Percentiles rank a stretch among this genome's conserved stretches.
phyloP scores from a whole-genome alignment of 805 yeast species.

The Kuraishia molischiana region DNA sequence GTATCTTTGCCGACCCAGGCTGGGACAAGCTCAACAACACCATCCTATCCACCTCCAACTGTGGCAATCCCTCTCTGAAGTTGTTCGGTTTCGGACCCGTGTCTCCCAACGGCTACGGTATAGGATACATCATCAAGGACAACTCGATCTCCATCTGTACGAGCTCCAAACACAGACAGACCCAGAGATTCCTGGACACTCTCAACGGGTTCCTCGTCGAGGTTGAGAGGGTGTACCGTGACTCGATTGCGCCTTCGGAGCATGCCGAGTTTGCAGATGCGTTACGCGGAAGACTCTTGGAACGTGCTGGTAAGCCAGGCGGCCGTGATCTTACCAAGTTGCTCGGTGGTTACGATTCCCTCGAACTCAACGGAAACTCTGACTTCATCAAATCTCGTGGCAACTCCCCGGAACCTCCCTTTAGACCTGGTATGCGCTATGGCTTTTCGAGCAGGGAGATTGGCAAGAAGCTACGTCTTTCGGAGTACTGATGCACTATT shows the following conservation, averaged over 20 bases:
- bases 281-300: neutral
- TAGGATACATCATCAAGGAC: slow-evolving; percentile 79
- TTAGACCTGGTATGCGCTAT: slow-evolving; percentile 11
- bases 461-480: slow-evolving; percentile 53
- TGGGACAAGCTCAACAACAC: slow-evolving; percentile 83
- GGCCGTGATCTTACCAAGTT: slow-evolving; percentile 23
- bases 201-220: slow-evolving; percentile 53
- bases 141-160: slow-evolving; percentile 74
- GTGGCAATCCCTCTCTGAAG: slow-evolving; percentile 85
- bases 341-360: slow-evolving; percentile 83
- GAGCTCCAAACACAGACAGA: slow-evolving; percentile 84
- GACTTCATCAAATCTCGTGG: slow-evolving; percentile 48
- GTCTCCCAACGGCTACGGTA: slow-evolving; percentile 84
- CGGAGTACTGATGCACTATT: too few species aligned
- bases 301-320: neutral
- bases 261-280: slow-evolving; percentile 2
- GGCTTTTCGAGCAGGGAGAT: slow-evolving; percentile 34
- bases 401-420: slow-evolving; percentile 43
- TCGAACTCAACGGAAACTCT: slow-evolving; percentile 62
- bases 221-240: slow-evolving; percentile 38
- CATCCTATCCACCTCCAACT: slow-evolving; percentile 73
- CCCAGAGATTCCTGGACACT: slow-evolving; percentile 65
- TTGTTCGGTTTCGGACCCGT: slow-evolving; percentile 92
- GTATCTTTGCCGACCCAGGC: slow-evolving; percentile 74
- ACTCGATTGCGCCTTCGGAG: slow-evolving; percentile 10